Base-by-base conservation (phyloP, 2,329 filamentous ascomycete genomes). In the Cytospora paraplurivora region DNA sequence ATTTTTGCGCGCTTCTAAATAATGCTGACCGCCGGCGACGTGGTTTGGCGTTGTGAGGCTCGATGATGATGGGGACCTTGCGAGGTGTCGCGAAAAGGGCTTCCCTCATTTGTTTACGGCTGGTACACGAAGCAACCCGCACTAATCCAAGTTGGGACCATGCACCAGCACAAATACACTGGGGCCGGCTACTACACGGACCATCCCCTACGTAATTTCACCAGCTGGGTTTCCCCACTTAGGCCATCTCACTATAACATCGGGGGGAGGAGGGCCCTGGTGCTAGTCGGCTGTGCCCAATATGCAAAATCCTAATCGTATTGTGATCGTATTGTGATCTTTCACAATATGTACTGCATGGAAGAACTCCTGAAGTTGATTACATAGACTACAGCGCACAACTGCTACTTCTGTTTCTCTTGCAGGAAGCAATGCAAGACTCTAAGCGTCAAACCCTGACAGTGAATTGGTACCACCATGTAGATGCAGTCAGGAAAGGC, bases 61-160 rank as follows among this genome's bases (percentile, higher is more conserved):
- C 62, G 53, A 52, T 32, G 21, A 49, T 52, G 34, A 34, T 34
- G 50, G 51, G 51, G 53, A 35, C 51, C 56, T 54, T 52, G 51
- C 57, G 27, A 47, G 34, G 27, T 59, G 62, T 38, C 64, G 64
- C 64, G 64, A 59, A 33, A 63, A 61, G 56, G 54, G 58, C 56
- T 54, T 57, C 51, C 62, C 62, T 54, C 41, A 55, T 61, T 47
- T 66, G 61, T 66, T 64, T 64, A 66, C 64, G 52, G 52, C 50
- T 54, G 33, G 44, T 34, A 7, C 51, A 55, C 27, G 54, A 38
- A 50, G 32, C 57, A 10, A 60, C 51, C 27, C 32, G 38, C 61
- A 57, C 64, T 66, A 66, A 44, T 10, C 61, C 56, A 15, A 54
- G 35, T 60, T 38, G 21, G 61, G 63, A 19, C 12, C 7, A 1